Evolutionary conservation across 805 yeast species (phyloP).

Genomic region (Kluyveromyces dobzhanskii): DNA sequence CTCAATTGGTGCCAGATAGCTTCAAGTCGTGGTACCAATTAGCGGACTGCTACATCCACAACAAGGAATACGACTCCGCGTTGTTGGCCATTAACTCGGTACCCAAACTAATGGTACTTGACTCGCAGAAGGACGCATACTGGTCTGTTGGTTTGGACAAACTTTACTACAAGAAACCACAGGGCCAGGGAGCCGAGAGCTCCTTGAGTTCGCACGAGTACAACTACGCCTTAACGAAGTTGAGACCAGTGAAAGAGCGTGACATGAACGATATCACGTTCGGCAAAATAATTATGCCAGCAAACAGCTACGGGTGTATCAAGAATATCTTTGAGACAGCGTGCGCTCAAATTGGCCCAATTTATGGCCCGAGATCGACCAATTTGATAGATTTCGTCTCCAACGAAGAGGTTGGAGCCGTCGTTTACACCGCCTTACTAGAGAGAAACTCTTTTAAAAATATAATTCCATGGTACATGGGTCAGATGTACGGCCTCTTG

Average conservation of each 20-base stretch:
- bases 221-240: constrained; percentile 15
- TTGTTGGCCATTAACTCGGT: constrained; percentile 26
- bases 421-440: constrained; percentile 19
- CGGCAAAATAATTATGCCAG: constrained; percentile 28
- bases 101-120: constrained; percentile 22
- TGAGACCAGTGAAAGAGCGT: constrained; percentile 19
- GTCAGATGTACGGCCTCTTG: constrained; percentile 56
- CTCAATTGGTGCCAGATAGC: constrained; percentile 24
- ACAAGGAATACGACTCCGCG: constrained; percentile 19
- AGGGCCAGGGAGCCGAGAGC: constrained; percentile 12
- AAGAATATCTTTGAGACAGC: constrained; percentile 20
- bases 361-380: constrained; percentile 25
- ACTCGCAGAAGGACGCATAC: constrained; percentile 16
- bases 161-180: constrained; percentile 22
- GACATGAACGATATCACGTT: constrained; percentile 18
- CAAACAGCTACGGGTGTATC: constrained; percentile 18
- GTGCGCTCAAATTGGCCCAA: constrained; percentile 23
- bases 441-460: constrained; percentile 24
- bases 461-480: constrained; percentile 21
- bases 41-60: constrained; percentile 21
- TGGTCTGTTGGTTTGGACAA: constrained; percentile 4
- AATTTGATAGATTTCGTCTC: constrained; percentile 26
- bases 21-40: constrained; percentile 26
- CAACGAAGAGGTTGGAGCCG: constrained; percentile 21
- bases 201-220: constrained; percentile 20